Evolutionary conservation across 1,284 basidiomycete species (phyloP).

Genomic region (Volvariella volvacea): DNA sequence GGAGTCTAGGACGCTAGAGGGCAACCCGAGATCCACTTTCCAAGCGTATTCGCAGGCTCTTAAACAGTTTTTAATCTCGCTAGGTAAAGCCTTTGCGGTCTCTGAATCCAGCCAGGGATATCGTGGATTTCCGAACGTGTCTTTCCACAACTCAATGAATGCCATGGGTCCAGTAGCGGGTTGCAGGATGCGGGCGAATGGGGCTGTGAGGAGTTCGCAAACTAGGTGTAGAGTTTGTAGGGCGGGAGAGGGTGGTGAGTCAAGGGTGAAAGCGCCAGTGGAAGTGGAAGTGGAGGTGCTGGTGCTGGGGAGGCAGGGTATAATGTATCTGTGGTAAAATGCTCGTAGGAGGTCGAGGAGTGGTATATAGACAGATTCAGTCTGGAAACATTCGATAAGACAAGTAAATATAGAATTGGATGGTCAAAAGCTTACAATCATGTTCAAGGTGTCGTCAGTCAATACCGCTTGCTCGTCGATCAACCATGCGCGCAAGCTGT

Average conservation of each 20-base stretch:
- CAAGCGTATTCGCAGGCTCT: too few relatives aligned
- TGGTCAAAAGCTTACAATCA: constrained; percentile 39
- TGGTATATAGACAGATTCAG: constrained; percentile 37
- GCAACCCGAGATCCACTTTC: too few relatives aligned
- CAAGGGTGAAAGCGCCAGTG: not conserved
- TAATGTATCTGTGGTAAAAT: too few relatives aligned
- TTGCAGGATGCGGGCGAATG: constrained; percentile 37
- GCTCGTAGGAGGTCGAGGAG: constrained; percentile 29
- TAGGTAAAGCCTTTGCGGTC: too few relatives aligned
- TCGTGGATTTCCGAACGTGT: constrained; percentile 21
- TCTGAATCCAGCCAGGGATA: too few relatives aligned
- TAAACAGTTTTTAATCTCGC: too few relatives aligned
- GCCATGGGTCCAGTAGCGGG: constrained; percentile 40
- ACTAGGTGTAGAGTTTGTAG: constrained; percentile 29
- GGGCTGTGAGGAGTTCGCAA: constrained; percentile 37
- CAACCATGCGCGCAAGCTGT: constrained; percentile 44
- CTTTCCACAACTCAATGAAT: constrained; percentile 45
- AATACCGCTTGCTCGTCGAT: constrained; percentile 36
- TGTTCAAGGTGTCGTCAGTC: constrained; percentile 35
- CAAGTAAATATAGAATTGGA: too few relatives aligned
- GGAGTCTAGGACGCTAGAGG: too few relatives aligned
- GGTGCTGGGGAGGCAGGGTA: too few relatives aligned
- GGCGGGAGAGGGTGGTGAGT: constrained; percentile 24
- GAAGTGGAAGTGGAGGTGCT: too few relatives aligned
- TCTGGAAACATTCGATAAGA: too few relatives aligned